Base-by-base conservation (phyloP, 2,329 filamentous ascomycete genomes). In the Verticillium nubilum region DNA sequence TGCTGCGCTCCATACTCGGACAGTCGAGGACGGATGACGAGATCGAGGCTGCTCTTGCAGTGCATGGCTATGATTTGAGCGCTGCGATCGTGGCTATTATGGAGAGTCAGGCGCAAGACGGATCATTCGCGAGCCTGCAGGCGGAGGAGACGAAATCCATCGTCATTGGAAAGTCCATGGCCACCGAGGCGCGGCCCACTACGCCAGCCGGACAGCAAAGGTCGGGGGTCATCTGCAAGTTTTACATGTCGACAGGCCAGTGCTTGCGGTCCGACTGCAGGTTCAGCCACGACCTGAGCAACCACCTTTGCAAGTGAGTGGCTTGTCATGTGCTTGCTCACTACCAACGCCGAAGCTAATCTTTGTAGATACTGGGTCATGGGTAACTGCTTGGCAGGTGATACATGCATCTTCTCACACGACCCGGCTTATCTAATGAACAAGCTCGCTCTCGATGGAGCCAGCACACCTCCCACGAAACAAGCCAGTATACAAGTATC, bases 241-340 rank as follows among this genome's bases (percentile, higher is more conserved):
- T 98, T 74, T 98, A 92, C 80, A 80, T 99, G 64, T 94, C 93
- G 10, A 96, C 90, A 7, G 95, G 95, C n/a, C 91, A 95, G 73
- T 99, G 95, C 73, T 86, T 97, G 58, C 87, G 95, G 61, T 94
- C 94, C 61, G 95, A 99, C 74, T 99, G 95, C 73, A 89, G 94
- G 60, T 99, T 98, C 75, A 97, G 93, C 66, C 95, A 99, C 74
- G 94, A 99, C 72, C 83, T 97, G 52, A 96, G 91, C 70, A 96
- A 91, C 70, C 95, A 97, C 69, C 84, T 99, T 63, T 99, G 95
- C 93, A 98, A 98, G 91, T 96, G 80, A 83, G 91, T 89, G 37
- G 25, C 54, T 5, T 25, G 13, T 3, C 37, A 6, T 15, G 35
- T 17, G 25, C 2, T 25, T 19, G 7, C n/a, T 3, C 35, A n/a